Percentiles rank a stretch among this genome's conserved stretches.
Evolutionary conservation across 2,329 filamentous ascomycete genomes (phyloP).

Genomic region (Nigrospora osmanthi): DNA sequence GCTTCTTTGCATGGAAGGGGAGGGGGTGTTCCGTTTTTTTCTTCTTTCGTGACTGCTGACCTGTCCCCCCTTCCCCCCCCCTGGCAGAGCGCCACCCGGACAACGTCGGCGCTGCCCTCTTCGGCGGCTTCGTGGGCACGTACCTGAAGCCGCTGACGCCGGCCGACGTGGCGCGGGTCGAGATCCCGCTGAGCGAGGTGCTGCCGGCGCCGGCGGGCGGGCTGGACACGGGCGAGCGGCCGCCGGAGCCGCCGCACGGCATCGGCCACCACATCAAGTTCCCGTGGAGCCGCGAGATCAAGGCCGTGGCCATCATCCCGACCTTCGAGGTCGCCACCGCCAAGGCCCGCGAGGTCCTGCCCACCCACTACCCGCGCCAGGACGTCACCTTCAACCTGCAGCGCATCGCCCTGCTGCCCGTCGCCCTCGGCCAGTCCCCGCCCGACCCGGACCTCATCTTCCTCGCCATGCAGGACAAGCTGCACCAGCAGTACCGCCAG

Average conservation of each 20-base stretch:
- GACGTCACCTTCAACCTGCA: conserved; percentile 94
- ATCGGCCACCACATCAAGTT: conserved; percentile 98
- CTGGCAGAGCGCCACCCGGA: conserved; percentile 81
- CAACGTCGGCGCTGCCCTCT: conserved; percentile 90
- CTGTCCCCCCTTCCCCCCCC: conserved; percentile 10
- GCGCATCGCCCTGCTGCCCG: conserved; percentile 82
- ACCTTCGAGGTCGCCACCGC: conserved; percentile 95
- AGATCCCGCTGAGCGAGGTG: conserved; percentile 92
- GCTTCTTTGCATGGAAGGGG: too few relatives aligned
- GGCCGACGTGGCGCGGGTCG: conserved; percentile 80
- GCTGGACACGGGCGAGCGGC: conserved; percentile 77
- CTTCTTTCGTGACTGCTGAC: neutral
- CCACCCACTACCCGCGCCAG: conserved; percentile 66
- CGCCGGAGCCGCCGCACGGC: conserved; percentile 80
- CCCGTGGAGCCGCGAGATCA: conserved; percentile 88
- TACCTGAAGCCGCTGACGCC: conserved; percentile 89
- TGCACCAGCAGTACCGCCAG: conserved; percentile 94
- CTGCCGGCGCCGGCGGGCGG: conserved; percentile 85
- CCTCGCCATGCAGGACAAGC: conserved; percentile 96
- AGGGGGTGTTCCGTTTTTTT: too few relatives aligned
- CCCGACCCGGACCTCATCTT: conserved; percentile 92
- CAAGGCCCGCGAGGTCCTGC: conserved; percentile 78
- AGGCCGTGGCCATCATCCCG: conserved; percentile 92
- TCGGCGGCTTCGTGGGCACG: conserved; percentile 93
- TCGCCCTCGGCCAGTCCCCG: conserved; percentile 80